phyloP scores from a whole-genome alignment of 768 basidiomycete genomes.

The Bullera alba region DNA sequence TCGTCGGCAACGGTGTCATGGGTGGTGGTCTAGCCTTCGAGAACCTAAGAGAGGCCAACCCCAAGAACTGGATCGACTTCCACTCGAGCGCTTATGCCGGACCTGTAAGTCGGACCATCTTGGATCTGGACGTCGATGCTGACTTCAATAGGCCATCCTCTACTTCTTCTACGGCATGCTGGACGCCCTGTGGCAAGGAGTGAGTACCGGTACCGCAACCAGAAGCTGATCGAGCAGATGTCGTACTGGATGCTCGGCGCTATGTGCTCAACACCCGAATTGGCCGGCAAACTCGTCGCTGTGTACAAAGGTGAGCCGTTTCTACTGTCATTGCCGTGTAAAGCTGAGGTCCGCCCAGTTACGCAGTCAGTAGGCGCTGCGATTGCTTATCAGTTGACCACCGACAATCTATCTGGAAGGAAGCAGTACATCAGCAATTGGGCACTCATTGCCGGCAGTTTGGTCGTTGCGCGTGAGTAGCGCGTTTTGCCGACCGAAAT shows the following conservation, averaged over 20 bases:
- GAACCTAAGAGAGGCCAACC: background rate
- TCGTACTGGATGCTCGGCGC: slow-evolving; percentile 8
- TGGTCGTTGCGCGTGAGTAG: slow-evolving; percentile 4
- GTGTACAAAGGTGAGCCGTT: slow-evolving; percentile 4
- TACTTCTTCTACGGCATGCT: slow-evolving; percentile 12
- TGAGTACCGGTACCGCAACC: background rate
- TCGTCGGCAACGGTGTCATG: slow-evolving; percentile 7
- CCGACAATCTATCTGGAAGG: background rate
- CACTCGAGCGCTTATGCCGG: background rate
- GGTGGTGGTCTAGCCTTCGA: slow-evolving; percentile 6
- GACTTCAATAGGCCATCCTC: too few relatives aligned
- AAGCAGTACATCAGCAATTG: slow-evolving; percentile 10
- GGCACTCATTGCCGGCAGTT: slow-evolving; percentile 2
- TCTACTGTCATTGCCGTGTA: background rate
- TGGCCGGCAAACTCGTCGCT: slow-evolving; percentile 3
- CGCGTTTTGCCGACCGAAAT: too few relatives aligned
- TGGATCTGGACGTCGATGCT: too few relatives aligned
- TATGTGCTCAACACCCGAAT: slow-evolving; percentile 5
- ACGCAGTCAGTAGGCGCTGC: slow-evolving; percentile 8
- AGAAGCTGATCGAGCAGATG: background rate
- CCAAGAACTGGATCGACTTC: slow-evolving; percentile 1
- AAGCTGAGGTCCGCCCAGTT: too few relatives aligned
- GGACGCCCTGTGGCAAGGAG: slow-evolving; percentile 11
- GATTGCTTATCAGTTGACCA: slow-evolving; percentile 1
- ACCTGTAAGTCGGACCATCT: too few relatives aligned